Evolutionary conservation across 2,329 filamentous ascomycete genomes (phyloP), one percentile per base, ranked within the genome.

Genomic region (Rachicladosporium sp.): DNA sequence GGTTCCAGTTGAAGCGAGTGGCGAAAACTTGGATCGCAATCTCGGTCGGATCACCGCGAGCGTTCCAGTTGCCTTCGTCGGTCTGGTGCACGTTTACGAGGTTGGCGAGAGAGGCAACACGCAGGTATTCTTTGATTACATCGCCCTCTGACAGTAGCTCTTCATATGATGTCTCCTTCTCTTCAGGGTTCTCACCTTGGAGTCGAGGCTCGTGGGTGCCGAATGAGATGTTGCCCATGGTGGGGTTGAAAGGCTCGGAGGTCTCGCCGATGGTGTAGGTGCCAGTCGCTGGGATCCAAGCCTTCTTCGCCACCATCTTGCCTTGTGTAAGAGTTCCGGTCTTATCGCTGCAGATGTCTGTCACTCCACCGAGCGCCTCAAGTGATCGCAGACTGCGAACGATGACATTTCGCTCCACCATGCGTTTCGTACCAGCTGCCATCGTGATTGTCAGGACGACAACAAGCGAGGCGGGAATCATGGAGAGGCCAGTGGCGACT

Each of bases 1-100:
- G 38, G 39, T 56, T 56, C 49, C 52, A 54, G 32, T 46, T 44
- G 54, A 85, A 85, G 9, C 80, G 74, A 32, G 71, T 74, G 6
- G 78, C 77, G 52, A 85, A 82, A 0, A 85, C 80, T 49, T 84
- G 79, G 34, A 85, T 80, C 2, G 80, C 80, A 44, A 85, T 81
- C 49, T 85, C 80, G 1, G 80, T 83, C 0, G 77, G 76, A 47
- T 81, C 78, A 32, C 78, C 79, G 35, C 75, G 71, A 21, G 73
- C 76, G 40, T 73, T 67, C 78, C 78, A 82, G 38, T 68, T 61
- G 21, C 71, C 66, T n/a, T 69, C 65, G 10, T 74, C 64, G 34
- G 63, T 64, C 45, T 74, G 64, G 44, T 77, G 71, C 3, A 82
- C 71, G 29, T 70, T 70, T 2, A 78, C 76, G 13, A 82, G 62